Base-by-base conservation (phyloP, 228 moss, liverwort and hornwort species). In the Sphagnum magellanicum region DNA sequence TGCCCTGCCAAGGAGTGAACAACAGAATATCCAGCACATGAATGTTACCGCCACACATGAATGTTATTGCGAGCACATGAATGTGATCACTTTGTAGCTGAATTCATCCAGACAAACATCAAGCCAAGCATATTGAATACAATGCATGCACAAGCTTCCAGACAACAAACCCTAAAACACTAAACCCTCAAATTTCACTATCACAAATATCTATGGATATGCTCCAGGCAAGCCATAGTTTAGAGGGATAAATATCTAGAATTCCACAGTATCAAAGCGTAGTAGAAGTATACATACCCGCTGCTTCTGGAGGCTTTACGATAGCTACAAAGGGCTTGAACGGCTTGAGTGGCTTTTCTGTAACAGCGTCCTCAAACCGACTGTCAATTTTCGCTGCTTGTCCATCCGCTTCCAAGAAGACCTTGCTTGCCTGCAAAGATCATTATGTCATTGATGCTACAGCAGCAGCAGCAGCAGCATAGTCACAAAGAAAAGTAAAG, bases 321-420 rank as follows among this genome's bases (percentile, higher is more conserved):
- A 50, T 48, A 0, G 32, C 32, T 8, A 6, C 16, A 16, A 63
- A 9, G 32, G 6, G 32, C 61, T 70, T 50, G 62, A 49, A 64
- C 14, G 75, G 67, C 53, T 59, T 11, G 68, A 47, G 17, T 67
- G 66, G 49, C 60, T 67, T 65, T 71, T 77, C 86, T 15, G 65
- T 72, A 48, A 80, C 71, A 48, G 74, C 80, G 82, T 86, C 80
- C 67, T 86, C 86, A 70, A 80, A 86, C 50, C 76, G 86, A 48
- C 65, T 74, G 16, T 83, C 78, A 53, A 68, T n/a, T 15, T 49
- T 59, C 32, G 32, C 32, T 63, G n/a, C 65, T 13, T 59, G 70
- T 16, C 55, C 69, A 5, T 73, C 77, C 6, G 52, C 16, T 65
- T 76, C 74, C 48, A 79, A 65, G 15, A 68, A 61, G 10, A 50